These are phyloP conservation scores for Nitzschia sp. DNA, from an alignment of 108 stramenopile species.

Conservation along the genomic window DNA sequence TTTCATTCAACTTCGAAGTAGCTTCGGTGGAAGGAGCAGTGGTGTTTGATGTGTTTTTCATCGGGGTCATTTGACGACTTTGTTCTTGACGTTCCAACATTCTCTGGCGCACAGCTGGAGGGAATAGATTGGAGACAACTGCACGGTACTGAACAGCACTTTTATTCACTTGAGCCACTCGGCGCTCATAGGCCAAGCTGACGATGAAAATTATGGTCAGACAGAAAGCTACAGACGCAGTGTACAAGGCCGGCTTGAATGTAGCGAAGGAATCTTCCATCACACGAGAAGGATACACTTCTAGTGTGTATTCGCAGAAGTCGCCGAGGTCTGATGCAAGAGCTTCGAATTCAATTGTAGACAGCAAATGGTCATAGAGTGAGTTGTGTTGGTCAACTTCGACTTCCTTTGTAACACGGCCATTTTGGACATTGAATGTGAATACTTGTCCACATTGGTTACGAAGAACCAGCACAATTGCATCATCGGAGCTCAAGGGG, in stretches of 20 bases:
- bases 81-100: slow-evolving; percentile 1
- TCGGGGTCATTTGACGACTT: not conserved
- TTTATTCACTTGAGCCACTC: slow-evolving; percentile 9
- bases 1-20: not conserved
- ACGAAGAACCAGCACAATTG: slow-evolving; percentile 3
- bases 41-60: not conserved
- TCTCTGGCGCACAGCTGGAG: slow-evolving; percentile 4
- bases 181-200: slow-evolving; percentile 11
- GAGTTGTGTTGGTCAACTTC: not conserved
- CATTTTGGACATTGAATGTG: not conserved
- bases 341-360: not conserved
- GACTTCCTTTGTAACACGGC: not conserved
- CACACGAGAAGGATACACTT: slow-evolving; percentile 6
- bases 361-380: not conserved
- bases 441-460: slow-evolving; percentile 3
- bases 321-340: not conserved
- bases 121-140: slow-evolving; percentile 5
- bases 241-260: slow-evolving; percentile 14
- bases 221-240: slow-evolving; percentile 7
- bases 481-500: not conserved
- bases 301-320: slow-evolving; percentile 10
- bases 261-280: slow-evolving; percentile 6
- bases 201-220: slow-evolving; percentile 17
- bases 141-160: slow-evolving; percentile 7
- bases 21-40: not conserved